Percentiles rank a stretch among this genome's conserved stretches.
Evolutionary conservation across 208 protist species (phyloP).

Genomic region (Crithidia acanthocephali): DNA sequence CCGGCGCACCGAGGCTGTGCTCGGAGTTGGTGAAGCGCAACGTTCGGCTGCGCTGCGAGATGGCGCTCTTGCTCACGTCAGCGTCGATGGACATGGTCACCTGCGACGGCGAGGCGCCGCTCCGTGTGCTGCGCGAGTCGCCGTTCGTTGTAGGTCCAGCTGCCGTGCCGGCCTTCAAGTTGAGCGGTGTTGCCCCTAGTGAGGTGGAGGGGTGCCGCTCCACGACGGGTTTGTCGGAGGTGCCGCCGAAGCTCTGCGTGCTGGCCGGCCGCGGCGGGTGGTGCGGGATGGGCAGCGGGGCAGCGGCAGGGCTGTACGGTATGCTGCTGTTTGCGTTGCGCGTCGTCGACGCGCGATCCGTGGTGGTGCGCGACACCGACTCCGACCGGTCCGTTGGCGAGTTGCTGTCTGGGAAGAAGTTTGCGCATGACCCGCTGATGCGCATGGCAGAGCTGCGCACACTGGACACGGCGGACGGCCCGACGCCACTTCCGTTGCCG

Average conservation of each 20-base stretch:
- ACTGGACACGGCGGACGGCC: slow-evolving; percentile 13
- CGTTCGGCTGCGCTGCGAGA: slow-evolving; percentile 1
- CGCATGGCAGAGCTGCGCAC: slow-evolving; percentile 19
- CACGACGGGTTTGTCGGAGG: neutral
- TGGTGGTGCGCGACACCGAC: neutral
- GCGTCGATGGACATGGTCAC: slow-evolving; percentile 11
- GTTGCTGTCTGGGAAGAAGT: slow-evolving; percentile 22
- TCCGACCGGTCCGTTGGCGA: slow-evolving; percentile 19
- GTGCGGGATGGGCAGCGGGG: neutral
- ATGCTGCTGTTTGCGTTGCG: slow-evolving; percentile 11
- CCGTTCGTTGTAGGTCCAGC: neutral
- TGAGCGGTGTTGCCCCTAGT: slow-evolving; percentile 2
- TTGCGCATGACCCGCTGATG: slow-evolving; percentile 11
- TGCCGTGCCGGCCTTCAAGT: neutral
- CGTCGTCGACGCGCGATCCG: slow-evolving; percentile 1
- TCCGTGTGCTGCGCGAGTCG: neutral
- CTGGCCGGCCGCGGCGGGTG: slow-evolving; percentile 3
- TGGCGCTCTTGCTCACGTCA: neutral
- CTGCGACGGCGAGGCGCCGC: slow-evolving; percentile 15
- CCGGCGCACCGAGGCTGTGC: neutral
- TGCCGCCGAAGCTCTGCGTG: neutral
- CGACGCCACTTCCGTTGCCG: slow-evolving; percentile 9
- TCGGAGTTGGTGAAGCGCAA: slow-evolving; percentile 10
- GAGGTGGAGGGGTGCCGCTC: slow-evolving; percentile 4
- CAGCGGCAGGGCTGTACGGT: neutral